phyloP scores from a whole-genome alignment of 257 asterid species.

The Rauvolfia tetraphylla region DNA sequence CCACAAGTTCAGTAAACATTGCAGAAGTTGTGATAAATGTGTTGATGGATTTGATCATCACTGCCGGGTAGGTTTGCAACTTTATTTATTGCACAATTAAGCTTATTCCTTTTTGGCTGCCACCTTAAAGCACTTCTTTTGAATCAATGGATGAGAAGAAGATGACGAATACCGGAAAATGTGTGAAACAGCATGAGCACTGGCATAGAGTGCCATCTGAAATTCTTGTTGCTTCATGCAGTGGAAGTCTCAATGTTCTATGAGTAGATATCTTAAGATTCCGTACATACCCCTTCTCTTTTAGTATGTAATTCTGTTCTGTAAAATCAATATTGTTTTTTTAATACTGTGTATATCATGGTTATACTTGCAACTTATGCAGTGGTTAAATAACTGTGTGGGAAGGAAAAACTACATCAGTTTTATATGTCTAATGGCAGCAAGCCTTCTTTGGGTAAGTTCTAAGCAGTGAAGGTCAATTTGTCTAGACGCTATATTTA shows the following conservation, averaged over 20 bases:
- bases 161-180: background rate
- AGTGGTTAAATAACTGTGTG: conserved; percentile 97
- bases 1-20: conserved; percentile 86
- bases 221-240: background rate
- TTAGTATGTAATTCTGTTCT: background rate
- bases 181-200: background rate
- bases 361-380: conserved; percentile 33
- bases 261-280: background rate
- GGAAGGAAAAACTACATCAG: conserved; percentile 85
- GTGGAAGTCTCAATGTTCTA: background rate
- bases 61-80: conserved; percentile 73
- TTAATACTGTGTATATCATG: conserved; percentile 7
- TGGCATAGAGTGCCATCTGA: background rate
- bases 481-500: background rate
- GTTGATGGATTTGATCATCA: conserved; percentile 99
- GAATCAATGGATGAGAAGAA: background rate
- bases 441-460: conserved; percentile 90
- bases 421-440: conserved; percentile 83
- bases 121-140: background rate
- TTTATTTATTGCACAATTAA: background rate
- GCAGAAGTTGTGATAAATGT: conserved; percentile 99
- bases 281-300: background rate
- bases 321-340: background rate
- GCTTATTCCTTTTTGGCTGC: background rate
- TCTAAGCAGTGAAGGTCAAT: conserved; percentile 6